Percentiles rank a stretch among this genome's conserved stretches.
These are phyloP conservation scores for Solanum etuberosum DNA, from an alignment of 257 asterid genomes.

Conservation along the genomic window DNA sequence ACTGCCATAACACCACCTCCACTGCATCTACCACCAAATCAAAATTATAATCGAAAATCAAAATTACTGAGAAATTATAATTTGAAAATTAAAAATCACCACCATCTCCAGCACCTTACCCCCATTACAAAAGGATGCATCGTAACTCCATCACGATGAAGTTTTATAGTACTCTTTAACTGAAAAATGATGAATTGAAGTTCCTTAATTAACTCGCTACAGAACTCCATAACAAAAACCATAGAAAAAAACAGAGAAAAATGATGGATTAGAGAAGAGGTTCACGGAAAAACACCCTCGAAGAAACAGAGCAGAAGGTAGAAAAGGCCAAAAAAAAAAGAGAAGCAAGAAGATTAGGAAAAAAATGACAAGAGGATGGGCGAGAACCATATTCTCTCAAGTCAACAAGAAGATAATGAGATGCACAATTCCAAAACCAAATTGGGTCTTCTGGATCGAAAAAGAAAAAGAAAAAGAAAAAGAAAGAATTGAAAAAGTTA, in stretches of 20 bases:
- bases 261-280: not conserved
- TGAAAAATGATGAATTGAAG: not conserved
- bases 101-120: not conserved
- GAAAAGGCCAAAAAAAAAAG: not conserved
- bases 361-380: not conserved
- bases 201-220: not conserved
- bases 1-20: not conserved
- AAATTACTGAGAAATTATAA: not conserved
- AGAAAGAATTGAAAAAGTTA: not conserved
- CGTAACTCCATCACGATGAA: not conserved
- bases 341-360: not conserved
- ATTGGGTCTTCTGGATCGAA: not conserved
- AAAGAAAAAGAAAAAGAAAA: not conserved
- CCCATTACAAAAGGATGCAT: not conserved
- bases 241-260: not conserved
- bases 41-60: not conserved
- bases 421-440: not conserved
- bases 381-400: not conserved
- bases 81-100: not conserved
- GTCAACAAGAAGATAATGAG: not conserved
- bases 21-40: not conserved
- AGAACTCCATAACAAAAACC: not conserved
- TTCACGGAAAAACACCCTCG: not conserved
- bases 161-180: not conserved
- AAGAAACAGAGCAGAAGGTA: not conserved